Conservation (phyloP, 2,329 filamentous ascomycete genomes). For the Clathrospora elynae region DNA sequence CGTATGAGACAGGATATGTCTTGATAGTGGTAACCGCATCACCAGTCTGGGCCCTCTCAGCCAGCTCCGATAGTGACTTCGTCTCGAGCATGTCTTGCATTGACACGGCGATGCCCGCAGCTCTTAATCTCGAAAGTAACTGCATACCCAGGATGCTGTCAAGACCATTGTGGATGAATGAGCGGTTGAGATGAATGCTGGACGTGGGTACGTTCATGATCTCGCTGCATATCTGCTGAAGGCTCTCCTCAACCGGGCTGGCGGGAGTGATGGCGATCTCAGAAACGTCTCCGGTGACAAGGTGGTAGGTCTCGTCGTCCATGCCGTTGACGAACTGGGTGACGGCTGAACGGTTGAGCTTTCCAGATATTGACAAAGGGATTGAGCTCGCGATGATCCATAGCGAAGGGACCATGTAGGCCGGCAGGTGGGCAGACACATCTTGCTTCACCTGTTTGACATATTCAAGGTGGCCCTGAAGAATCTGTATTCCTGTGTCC, state of each 20-base stretch:
- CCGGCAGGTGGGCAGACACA: conserved; percentile 22
- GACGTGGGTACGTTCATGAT: not conserved
- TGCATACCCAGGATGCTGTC: conserved; percentile 3
- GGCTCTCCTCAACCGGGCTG: not conserved
- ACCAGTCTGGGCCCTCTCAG: conserved; percentile 1
- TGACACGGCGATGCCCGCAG: not conserved
- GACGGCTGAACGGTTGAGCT: conserved; percentile 23
- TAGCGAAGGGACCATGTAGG: conserved; percentile 31
- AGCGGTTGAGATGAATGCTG: conserved; percentile 1
- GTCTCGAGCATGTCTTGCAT: not conserved
- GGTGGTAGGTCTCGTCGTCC: conserved; percentile 17
- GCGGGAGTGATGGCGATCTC: not conserved
- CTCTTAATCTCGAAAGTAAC: conserved; percentile 1
- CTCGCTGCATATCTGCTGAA: conserved; percentile 1
- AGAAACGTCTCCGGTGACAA: not conserved
- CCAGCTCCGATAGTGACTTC: conserved; percentile 1
- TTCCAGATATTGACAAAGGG: conserved; percentile 27
- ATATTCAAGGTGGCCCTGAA: conserved; percentile 25
- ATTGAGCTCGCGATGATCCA: conserved; percentile 21
- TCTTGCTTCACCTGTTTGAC: conserved; percentile 8
- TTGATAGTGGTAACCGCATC: not conserved
- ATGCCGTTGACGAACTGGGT: conserved; percentile 23
- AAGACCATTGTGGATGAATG: conserved; percentile 2
- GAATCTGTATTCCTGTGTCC: not conserved
- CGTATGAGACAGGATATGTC: conserved; percentile 1